Base-by-base conservation (phyloP, 2,329 filamentous ascomycete species). In the Elsinoe fawcettii region DNA sequence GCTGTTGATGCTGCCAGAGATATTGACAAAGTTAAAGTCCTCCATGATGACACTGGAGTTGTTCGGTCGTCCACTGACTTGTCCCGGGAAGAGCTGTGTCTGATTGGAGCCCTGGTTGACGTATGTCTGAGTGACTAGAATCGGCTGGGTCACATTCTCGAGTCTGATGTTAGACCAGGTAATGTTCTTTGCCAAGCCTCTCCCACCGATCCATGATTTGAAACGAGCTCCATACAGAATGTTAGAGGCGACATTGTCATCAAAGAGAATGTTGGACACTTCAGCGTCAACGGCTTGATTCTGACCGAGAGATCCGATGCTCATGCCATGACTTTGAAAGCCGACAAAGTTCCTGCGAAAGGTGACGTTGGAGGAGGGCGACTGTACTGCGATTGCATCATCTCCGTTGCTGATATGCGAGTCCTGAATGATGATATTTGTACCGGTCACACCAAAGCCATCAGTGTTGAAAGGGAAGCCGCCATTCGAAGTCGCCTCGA, bases 51-150 rank as follows among this genome's bases (percentile, higher is more conserved):
- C 74, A 11, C 68, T 70, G 2, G 70, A 65, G 59, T 74, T 73
- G 60, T 72, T 71, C 5, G 66, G 63, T n/a, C 71, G 61, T 14
- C 63, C 65, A 7, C 59, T 58, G 1, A 62, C 63, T 2, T 59
- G 60, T 1, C 64, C 66, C 14, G 60, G 64, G 6, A 65, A 59
- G 0, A 66, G 63, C 30, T 67, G 66, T 2, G 63, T 68, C 59
- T 65, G 66, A 5, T 61, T 64, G 25, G 61, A 66, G n/a, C 66
- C 68, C 61, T 76, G 73, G 56, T 76, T 70, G 59, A 64, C 63
- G 62, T 76, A 76, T 37, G 69, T 74, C 63, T 76, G 73, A 2
- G 73, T 75, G n/a, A 75, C 72, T 57, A 74, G 75, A 56, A 75
- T 72, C 1, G 74, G 74, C 60, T 76, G 76, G 0, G 73, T 71